These are phyloP conservation scores for Zygoascus ofunaensis DNA, from an alignment of 805 yeast species.

Conservation along the genomic window DNA sequence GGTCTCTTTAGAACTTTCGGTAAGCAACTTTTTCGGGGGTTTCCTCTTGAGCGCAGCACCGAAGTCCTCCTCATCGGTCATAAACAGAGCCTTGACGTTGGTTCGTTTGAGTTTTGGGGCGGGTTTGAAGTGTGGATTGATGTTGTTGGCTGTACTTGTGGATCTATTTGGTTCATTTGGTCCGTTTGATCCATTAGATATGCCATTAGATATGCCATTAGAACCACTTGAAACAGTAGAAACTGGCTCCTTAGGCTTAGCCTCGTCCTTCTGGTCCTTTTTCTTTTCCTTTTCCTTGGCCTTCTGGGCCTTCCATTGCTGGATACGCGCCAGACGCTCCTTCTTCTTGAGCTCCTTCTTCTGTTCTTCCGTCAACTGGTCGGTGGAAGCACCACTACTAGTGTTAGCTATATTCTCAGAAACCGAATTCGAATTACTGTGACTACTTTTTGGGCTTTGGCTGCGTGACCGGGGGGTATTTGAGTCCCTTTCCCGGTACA, in stretches of 20 bases:
- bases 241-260: not conserved
- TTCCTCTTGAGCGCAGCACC: not conserved
- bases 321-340: constrained; percentile 1
- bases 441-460: too few species aligned
- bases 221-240: not conserved
- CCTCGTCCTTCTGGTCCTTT: not conserved
- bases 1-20: constrained; percentile 1
- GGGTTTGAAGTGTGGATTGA: not conserved
- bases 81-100: not conserved
- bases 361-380: constrained; percentile 1
- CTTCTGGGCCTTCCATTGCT: constrained; percentile 3
- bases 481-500: too few species aligned
- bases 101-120: not conserved
- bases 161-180: not conserved
- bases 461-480: too few species aligned
- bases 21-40: not conserved
- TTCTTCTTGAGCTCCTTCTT: not conserved
- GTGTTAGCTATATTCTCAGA: not conserved
- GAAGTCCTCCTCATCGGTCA: constrained; percentile 7
- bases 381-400: not conserved
- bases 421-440: too few species aligned
- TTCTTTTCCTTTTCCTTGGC: not conserved
- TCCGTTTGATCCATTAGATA: constrained; percentile 1
- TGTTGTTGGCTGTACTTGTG: not conserved
- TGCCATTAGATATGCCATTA: too few species aligned